Evolutionary conservation across 1,284 basidiomycete species (phyloP).

Genomic region (Chalciporus sp.): DNA sequence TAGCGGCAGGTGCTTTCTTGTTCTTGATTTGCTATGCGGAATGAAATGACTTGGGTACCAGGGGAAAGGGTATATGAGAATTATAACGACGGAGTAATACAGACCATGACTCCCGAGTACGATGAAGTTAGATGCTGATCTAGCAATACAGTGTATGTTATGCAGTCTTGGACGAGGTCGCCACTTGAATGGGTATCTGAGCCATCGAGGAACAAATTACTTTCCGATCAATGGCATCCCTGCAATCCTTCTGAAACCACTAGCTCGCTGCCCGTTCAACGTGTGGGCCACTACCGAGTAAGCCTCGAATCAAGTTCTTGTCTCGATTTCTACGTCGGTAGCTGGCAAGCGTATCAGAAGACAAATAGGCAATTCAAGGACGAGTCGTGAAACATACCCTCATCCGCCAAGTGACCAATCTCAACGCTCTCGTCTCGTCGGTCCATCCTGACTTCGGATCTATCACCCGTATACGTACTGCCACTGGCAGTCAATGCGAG

Average conservation of each 20-base stretch:
- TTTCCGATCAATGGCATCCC: slow-evolving; percentile 74
- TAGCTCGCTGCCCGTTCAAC: slow-evolving; percentile 85
- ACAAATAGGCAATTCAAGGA: too few species aligned
- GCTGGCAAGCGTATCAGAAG: too few species aligned
- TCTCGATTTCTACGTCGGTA: too few species aligned
- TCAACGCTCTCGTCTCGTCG: too few species aligned
- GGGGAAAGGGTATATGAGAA: background rate
- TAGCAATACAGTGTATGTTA: background rate
- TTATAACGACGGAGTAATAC: background rate
- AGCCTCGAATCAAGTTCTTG: slow-evolving; percentile 53
- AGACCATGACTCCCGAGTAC: background rate
- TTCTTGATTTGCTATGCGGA: background rate
- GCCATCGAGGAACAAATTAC: slow-evolving; percentile 29
- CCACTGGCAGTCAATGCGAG: too few species aligned
- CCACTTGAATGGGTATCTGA: background rate
- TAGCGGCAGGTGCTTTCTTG: background rate
- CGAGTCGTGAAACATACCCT: too few species aligned
- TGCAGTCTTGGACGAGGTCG: background rate
- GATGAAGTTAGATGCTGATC: too few species aligned
- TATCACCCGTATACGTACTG: too few species aligned
- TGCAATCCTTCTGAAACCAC: slow-evolving; percentile 73
- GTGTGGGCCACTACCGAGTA: slow-evolving; percentile 87
- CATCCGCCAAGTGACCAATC: too few species aligned
- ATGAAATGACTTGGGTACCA: background rate
- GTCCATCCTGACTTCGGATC: too few species aligned